Conservation (phyloP, 768 basidiomycete genomes). For the Phaeotremella skinneri region DNA sequence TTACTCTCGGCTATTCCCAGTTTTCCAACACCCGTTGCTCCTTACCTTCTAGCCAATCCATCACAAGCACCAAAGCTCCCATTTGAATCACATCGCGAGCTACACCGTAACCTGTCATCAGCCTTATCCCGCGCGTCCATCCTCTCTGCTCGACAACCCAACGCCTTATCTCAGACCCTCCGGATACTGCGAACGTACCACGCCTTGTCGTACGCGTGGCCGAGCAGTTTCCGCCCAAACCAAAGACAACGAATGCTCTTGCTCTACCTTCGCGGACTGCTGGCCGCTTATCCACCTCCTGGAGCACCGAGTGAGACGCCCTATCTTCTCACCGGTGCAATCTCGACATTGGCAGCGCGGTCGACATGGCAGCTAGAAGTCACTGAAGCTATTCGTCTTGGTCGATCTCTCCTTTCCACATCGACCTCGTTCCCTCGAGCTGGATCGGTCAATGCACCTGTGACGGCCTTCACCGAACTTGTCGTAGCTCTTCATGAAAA, state of each 20-base stretch:
- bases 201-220: constrained; percentile 62
- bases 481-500: constrained; percentile 23
- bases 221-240: constrained; percentile 69
- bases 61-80: constrained; percentile 48
- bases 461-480: constrained; percentile 75
- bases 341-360: constrained; percentile 20
- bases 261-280: constrained; percentile 71
- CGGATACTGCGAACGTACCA: constrained; percentile 50
- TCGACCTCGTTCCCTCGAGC: constrained; percentile 77
- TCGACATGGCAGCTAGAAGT: constrained; percentile 64
- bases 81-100: constrained; percentile 67
- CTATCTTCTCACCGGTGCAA: constrained; percentile 20
- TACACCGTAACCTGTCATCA: constrained; percentile 81
- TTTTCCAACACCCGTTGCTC: constrained; percentile 20
- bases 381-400: constrained; percentile 67
- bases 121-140: constrained; percentile 77
- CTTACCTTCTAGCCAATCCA: constrained; percentile 25
- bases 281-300: constrained; percentile 42
- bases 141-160: constrained; percentile 59
- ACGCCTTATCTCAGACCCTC: constrained; percentile 28
- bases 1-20: constrained; percentile 25
- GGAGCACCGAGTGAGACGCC: constrained; percentile 30
- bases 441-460: constrained; percentile 70
- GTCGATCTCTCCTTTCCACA: constrained; percentile 64
- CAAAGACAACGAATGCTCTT: constrained; percentile 70